Base-by-base conservation (phyloP, 352 stramenopile genomes). In the Globisporangium nagaii region DNA sequence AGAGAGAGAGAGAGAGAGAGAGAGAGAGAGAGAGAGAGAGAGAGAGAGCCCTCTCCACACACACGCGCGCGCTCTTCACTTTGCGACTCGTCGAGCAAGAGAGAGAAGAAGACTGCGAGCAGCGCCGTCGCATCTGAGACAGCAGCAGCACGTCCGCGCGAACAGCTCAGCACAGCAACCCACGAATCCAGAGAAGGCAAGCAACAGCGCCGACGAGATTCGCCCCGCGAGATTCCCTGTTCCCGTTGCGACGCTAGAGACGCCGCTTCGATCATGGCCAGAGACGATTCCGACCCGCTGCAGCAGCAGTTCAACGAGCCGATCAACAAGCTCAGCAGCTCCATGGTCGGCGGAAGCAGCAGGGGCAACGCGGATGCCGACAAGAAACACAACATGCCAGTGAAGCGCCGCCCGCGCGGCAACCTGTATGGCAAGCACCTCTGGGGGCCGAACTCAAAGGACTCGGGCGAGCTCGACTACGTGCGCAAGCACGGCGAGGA, bases 401-500 rank as follows among this genome's bases (percentile, higher is more conserved):
- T 41, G 24, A 62, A 62, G 48, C 47, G 56, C 27, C 56, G 56
- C 11, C 25, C 48, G 36, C 53, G 49, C 52, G 60, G 62, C 19
- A 57, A 55, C 20, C 63, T 86, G 44, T 67, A 76, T 9, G 65
- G 67, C 31, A 58, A 56, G 37, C 45, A 68, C 39, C 65, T 88
- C 1, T 88, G 79, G 77, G 69, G 66, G 12, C 32, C 40, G 11
- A 63, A 79, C 43, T 32, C 56, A 20, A 48, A 55, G 19, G 37
- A 62, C 12, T 62, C 69, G 25, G 79, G 75, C 44, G 63, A 66
- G 39, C 61, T 90, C 48, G 75, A 77, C 20, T 88, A 87, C 46
- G 62, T 88, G 32, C 68, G 63, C 32, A 52, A 66, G 31, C 77
- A 90, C 57, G 78, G 73, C 27, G 66, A 80, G 20, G 34, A 52